Base-by-base conservation (phyloP, 164 flowering plant species). In the Houttuynia cordata region DNA sequence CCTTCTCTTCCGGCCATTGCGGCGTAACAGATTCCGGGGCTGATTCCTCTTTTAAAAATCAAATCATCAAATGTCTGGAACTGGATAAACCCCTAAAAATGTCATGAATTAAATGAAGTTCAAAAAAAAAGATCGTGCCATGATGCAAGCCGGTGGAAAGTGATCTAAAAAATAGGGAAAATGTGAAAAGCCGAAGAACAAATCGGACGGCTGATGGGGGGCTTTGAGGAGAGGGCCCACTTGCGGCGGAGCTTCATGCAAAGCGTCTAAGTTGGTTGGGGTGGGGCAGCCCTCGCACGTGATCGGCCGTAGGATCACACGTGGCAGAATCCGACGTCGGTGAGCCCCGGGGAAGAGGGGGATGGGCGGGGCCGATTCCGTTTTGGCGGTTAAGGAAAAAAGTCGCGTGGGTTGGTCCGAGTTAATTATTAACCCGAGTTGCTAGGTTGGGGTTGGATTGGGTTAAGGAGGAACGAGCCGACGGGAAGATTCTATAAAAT, bases 331-430 rank as follows among this genome's bases (percentile, higher is more conserved):
- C 20, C 24, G 4, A 17, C 57, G 64, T 53, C 64, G 64, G 58
- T 53, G 64, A n/a, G 24, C 39, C 25, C 9, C 64, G 30, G 47
- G 57, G 42, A 50, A 34, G 24, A 20, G 24, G 42, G 37, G 37
- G 22, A 18, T 10, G 49, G 40, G 53, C 24, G 63, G 37, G 37
- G 37, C 14, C 23, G 64, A 62, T 17, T 34, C 64, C 50, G 64
- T 62, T 62, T n/a, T 62, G 64, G 64, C 64, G 57, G 64, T 62
- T 62, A 62, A n/a, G 17, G 1, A 51, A 12, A 17, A 12, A 45
- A 45, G 12, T 3, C 3, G 49, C 13, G 62, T 3, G 39, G 13
- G 20, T 59, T 10, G 62, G 62, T 20, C 56, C 22, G 56, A 10
- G 7, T 10, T 45, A 18, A 20, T 8, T 9, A 25, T 14, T 22